Percentiles rank a stretch among this genome's conserved stretches.
Conservation (phyloP, 2,329 filamentous ascomycete species). For the Exserohilum rostratum region DNA sequence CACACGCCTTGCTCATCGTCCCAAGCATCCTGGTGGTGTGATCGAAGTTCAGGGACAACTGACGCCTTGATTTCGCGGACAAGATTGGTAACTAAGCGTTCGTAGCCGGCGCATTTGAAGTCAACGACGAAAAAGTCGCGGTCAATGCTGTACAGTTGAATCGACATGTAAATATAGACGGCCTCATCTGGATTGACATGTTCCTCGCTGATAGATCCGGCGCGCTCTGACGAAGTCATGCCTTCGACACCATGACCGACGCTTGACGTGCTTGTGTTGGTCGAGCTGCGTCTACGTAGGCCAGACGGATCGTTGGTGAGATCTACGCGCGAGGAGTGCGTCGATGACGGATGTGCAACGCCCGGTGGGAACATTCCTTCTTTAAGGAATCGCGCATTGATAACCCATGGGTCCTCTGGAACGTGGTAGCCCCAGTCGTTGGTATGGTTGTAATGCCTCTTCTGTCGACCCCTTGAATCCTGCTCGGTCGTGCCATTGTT, state of each 20-base stretch:
- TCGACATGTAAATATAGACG: conserved; percentile 92
- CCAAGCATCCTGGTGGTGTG: conserved; percentile 39
- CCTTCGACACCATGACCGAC: conserved; percentile 37
- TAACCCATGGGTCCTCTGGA: conserved; percentile 94
- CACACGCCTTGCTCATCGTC: conserved; percentile 45
- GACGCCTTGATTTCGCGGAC: conserved; percentile 48
- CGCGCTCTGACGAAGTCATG: conserved; percentile 23
- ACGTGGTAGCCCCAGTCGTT: conserved; percentile 74
- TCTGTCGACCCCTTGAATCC: conserved; percentile 43
- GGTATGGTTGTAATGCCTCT: conserved; percentile 52
- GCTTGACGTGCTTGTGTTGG: conserved; percentile 39
- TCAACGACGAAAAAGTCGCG: conserved; percentile 92
- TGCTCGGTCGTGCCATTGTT: conserved; percentile 30
- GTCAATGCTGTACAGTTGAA: conserved; percentile 73
- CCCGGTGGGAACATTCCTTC: conserved; percentile 70
- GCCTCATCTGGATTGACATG: conserved; percentile 63
- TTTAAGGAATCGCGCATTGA: conserved; percentile 86
- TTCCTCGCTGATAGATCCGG: conserved; percentile 26
- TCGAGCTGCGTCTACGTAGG: conserved; percentile 39
- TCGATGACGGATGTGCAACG: conserved; percentile 56
- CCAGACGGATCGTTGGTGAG: conserved; percentile 44
- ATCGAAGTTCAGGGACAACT: conserved; percentile 18
- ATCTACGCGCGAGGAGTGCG: conserved; percentile 56
- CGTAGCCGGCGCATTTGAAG: conserved; percentile 98
- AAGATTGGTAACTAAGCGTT: conserved; percentile 70